Conservation (phyloP, 1,284 basidiomycete genomes). For the Rhizoctonia solani region DNA sequence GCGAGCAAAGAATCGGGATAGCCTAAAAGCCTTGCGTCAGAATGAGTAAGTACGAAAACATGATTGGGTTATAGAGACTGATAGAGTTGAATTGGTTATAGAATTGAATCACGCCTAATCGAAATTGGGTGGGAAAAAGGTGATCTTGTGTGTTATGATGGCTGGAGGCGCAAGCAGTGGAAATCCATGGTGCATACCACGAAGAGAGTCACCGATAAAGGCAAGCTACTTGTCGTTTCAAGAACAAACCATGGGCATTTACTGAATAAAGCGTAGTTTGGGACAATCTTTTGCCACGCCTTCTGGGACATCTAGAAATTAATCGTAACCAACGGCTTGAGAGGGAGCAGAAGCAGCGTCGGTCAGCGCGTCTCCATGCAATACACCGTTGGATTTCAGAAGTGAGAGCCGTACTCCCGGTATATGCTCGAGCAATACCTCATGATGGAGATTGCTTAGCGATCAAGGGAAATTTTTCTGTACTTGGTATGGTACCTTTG, state of each 20-base stretch:
- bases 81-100: background rate
- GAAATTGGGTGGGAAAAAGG: conserved; percentile 10
- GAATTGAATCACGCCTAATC: conserved; percentile 14
- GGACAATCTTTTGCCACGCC: conserved; percentile 1
- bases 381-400: background rate
- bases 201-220: conserved; percentile 5
- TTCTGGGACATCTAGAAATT: background rate
- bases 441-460: no score
- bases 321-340: conserved; percentile 2
- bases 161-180: conserved; percentile 3
- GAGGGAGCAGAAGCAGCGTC: background rate
- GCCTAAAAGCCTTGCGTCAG: background rate
- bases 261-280: background rate
- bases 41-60: background rate
- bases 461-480: no score
- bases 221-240: background rate
- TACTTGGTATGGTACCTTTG: no score
- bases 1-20: background rate
- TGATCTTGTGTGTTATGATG: background rate
- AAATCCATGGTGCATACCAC: background rate
- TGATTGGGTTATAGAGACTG: no score
- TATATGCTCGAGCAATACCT: background rate
- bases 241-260: background rate
- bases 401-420: background rate
- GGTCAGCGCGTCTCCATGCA: background rate